Evolutionary conservation across 179 eudicot genomes (phyloP).

Genomic region (Drosera spatulata): DNA sequence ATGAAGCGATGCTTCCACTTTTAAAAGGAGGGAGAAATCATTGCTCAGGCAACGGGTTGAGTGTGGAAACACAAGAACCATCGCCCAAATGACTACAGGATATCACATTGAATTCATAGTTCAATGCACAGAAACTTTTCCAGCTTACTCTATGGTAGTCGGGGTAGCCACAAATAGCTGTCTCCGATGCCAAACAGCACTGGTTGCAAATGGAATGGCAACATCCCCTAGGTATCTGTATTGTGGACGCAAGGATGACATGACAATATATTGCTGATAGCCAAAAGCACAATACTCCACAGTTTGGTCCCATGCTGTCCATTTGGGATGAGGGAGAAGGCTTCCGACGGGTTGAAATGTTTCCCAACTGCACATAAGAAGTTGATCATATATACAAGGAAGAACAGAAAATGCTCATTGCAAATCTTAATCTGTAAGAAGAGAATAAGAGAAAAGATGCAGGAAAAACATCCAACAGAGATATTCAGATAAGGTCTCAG

Average conservation of each 20-base stretch:
- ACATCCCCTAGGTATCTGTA: conserved; percentile 92
- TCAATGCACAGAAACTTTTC: neutral
- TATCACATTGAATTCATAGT: too few species aligned
- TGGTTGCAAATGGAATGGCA: conserved; percentile 87
- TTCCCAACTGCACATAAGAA: conserved; percentile 66
- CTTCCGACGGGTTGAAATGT: conserved; percentile 85
- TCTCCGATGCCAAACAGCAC: conserved; percentile 95
- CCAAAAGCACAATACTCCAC: conserved; percentile 98
- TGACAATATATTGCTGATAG: conserved; percentile 78
- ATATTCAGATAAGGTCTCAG: too few species aligned
- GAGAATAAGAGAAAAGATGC: neutral
- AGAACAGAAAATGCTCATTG: conserved; percentile 3
- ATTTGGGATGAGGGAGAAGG: conserved; percentile 94
- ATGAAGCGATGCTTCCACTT: too few species aligned
- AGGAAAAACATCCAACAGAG: too few species aligned
- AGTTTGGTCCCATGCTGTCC: conserved; percentile 97
- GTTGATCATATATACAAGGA: conserved; percentile 2
- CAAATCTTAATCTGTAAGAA: conserved; percentile 1
- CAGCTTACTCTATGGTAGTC: conserved; percentile 80
- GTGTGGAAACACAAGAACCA: too few species aligned
- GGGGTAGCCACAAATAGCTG: conserved; percentile 97
- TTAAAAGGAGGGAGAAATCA: too few species aligned
- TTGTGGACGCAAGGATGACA: conserved; percentile 93
- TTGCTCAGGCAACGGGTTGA: too few species aligned
- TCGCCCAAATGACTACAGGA: too few species aligned